phyloP scores from a whole-genome alignment of 169 alveolate species.

The Eimeria brunetti region DNA sequence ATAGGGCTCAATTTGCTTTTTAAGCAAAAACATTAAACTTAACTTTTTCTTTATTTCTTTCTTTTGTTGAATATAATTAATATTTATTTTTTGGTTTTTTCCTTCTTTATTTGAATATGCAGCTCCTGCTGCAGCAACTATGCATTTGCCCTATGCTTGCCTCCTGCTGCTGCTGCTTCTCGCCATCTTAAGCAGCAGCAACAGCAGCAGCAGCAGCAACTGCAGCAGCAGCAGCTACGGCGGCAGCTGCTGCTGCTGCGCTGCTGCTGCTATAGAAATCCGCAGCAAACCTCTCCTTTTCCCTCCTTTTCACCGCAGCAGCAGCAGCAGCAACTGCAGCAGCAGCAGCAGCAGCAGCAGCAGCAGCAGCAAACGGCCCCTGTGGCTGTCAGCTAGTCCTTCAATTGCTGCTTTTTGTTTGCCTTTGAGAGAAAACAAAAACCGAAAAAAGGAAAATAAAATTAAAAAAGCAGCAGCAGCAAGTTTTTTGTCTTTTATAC shows the following conservation, averaged over 20 bases:
- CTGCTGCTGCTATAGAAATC: background rate
- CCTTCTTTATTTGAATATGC: background rate
- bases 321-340: no score
- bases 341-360: no score
- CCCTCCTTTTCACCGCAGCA: background rate
- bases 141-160: background rate
- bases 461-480: background rate
- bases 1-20: no score
- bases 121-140: background rate
- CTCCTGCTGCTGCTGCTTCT: constrained; percentile 6
- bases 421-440: background rate
- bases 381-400: no score
- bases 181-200: no score
- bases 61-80: no score
- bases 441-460: background rate
- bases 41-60: no score
- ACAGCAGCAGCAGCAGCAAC: background rate
- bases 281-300: background rate
- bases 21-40: no score
- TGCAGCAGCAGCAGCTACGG: background rate
- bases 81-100: no score
- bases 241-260: background rate
- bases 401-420: no score
- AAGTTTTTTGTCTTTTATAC: background rate
- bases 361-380: no score